Evolutionary conservation across 179 eudicot genomes (phyloP).

Genomic region (Dionaea muscipula): DNA sequence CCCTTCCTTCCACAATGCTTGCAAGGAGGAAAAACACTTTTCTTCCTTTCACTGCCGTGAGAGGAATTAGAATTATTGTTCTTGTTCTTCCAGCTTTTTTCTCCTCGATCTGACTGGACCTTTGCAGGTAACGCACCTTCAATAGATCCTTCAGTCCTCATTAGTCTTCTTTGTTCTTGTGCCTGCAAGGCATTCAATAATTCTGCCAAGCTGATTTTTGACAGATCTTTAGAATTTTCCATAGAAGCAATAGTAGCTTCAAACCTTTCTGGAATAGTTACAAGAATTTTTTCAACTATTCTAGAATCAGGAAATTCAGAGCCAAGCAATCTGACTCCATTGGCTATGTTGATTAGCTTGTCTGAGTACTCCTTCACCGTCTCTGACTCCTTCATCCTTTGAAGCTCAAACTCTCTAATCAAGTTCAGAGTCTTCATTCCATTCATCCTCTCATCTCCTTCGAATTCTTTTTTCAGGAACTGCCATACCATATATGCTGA

Average conservation of each 20-base stretch:
- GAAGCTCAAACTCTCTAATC: constrained; percentile 5
- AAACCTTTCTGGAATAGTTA: constrained; percentile 3
- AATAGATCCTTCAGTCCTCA: not conserved
- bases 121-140: constrained; percentile 6
- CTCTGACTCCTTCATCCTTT: constrained; percentile 2
- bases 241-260: not conserved
- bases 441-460: constrained; percentile 8
- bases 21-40: too few species aligned
- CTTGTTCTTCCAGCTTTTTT: not conserved
- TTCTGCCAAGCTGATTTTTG: constrained; percentile 1
- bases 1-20: too few species aligned
- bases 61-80: too few species aligned
- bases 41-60: too few species aligned
- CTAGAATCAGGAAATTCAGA: not conserved
- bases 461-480: not conserved
- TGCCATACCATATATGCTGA: not conserved
- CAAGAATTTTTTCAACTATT: constrained; percentile 9
- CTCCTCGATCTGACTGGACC: not conserved
- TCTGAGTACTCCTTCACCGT: constrained; percentile 11
- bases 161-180: not conserved
- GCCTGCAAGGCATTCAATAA: constrained; percentile 2
- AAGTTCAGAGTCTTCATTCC: constrained; percentile 3
- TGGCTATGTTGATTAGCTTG: constrained; percentile 10
- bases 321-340: constrained; percentile 8
- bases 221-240: constrained; percentile 1